Evolutionary conservation across 371 early-diverging fungal genomes (phyloP).

Genomic region (Mortierella polycephala): DNA sequence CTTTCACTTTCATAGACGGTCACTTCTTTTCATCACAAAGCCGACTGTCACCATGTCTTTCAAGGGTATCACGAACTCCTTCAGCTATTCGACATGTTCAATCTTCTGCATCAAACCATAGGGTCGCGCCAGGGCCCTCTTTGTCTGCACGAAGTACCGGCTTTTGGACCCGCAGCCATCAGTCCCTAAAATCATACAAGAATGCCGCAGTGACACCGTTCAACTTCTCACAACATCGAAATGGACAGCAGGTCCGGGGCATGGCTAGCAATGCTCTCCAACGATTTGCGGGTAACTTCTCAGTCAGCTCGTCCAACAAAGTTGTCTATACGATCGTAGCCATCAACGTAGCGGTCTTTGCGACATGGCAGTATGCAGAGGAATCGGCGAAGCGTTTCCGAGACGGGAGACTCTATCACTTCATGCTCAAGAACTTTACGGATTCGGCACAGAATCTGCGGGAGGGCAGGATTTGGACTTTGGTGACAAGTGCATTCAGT

Average conservation of each 20-base stretch:
- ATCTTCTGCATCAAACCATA: no score
- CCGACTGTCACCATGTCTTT: no score
- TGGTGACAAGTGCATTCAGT: constrained; percentile 63
- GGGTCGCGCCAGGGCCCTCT: no score
- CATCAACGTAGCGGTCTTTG: constrained; percentile 61
- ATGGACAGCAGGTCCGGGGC: constrained; percentile 4
- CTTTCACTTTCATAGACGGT: no score
- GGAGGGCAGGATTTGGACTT: constrained; percentile 59
- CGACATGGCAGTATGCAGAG: constrained; percentile 66
- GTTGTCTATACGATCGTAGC: constrained; percentile 61
- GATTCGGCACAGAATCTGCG: constrained; percentile 52
- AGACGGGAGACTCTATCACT: constrained; percentile 56
- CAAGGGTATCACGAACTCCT: no score
- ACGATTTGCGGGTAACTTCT: constrained; percentile 20
- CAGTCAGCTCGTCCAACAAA: constrained; percentile 40
- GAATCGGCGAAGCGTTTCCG: constrained; percentile 58
- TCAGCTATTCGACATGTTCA: no score
- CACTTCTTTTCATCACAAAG: no score
- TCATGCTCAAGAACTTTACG: constrained; percentile 62
- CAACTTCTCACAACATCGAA: background rate
- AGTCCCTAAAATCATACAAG: no score
- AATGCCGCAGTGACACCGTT: no score
- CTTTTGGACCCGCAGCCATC: no score
- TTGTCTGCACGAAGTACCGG: no score
- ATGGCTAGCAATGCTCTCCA: constrained; percentile 12